Evolutionary conservation across 495 filamentous ascomycete species (phyloP), one percentile per base, ranked within the genome.

Genomic region (Parachaetomium inaequale): DNA sequence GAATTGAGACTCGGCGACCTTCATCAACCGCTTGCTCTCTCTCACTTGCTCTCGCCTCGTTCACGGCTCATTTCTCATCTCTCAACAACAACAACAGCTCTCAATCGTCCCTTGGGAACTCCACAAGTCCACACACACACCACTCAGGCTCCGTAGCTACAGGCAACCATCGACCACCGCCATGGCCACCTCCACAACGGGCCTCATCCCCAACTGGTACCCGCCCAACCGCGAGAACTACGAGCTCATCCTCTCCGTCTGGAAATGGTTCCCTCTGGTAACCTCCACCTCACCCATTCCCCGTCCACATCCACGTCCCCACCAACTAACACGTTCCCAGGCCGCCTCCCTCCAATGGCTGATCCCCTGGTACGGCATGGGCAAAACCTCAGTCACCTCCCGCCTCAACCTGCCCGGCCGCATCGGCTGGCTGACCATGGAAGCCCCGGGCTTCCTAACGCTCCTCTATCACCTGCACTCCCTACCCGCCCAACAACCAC

Each of bases 331-430:
- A 17, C 28, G 8, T 19, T n/a, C n/a, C 2, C 31, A 89, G 87
- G 53, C 81, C 63, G 82, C 80, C 6, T 74, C 81, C n/a, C 42
- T 81, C 38, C 85, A 88, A 84, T 90, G 86, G 87, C 17, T 84
- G 23, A 62, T 77, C 10, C 75, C 82, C 32, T 90, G 81, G 77
- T 88, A 92, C 72, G 83, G 84, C 36, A 84, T 85, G 76, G 94
- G 94, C 65, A 98, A 98, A 75, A 94, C 91, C n/a, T 96, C 91
- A 11, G 75, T 81, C 11, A 62, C 73, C 5, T 91, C 85, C 43
- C 77, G 75, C 17, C 78, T 95, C 74, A 98, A 98, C 74, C 70
- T 98, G 29, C 91, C 92, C n/a, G 94, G 94, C 63, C 88, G 88
- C 63, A 77, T 89, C 31, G 91, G 82, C 56, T 98, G 94, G 94